These are phyloP conservation scores for Coemansia sp. DNA, from an alignment of 192 early-diverging fungal genomes.

Conservation along the genomic window DNA sequence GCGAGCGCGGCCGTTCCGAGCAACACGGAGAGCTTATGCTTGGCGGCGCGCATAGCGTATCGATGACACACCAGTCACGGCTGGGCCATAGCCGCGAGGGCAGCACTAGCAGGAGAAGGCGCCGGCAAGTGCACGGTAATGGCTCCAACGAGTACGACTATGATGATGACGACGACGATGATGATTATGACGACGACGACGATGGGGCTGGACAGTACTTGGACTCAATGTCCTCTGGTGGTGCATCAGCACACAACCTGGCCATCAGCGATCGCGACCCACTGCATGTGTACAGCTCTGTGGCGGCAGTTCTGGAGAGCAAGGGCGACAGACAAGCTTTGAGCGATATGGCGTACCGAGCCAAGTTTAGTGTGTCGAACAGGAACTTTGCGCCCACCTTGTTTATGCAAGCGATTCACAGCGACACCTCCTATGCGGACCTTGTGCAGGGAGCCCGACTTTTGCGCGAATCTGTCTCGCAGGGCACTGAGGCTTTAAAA, in stretches of 20 bases:
- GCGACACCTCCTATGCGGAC: constrained; percentile 82
- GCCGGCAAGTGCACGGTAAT: constrained; percentile 14
- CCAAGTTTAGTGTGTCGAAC: constrained; percentile 55
- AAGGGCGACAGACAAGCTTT: constrained; percentile 32
- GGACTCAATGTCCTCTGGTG: constrained; percentile 16
- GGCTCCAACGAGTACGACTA: constrained; percentile 13
- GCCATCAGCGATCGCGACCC: constrained; percentile 55
- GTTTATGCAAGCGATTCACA: constrained; percentile 85
- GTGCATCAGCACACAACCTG: constrained; percentile 20
- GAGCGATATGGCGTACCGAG: constrained; percentile 50
- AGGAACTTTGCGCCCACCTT: constrained; percentile 67
- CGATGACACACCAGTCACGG: constrained; percentile 18
- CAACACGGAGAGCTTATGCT: constrained; percentile 22
- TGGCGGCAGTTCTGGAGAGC: constrained; percentile 42
- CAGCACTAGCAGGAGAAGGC: constrained; percentile 6
- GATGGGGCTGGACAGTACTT: constrained; percentile 12
- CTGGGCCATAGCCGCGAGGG: constrained; percentile 16
- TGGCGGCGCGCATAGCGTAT: constrained; percentile 20
- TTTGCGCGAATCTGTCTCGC: constrained; percentile 72
- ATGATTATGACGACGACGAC: constrained; percentile 21
- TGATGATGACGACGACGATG: constrained; percentile 18
- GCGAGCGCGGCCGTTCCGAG: constrained; percentile 14
- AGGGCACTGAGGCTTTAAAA: constrained; percentile 85
- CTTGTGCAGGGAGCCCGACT: constrained; percentile 74
- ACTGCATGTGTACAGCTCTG: constrained; percentile 48